phyloP scores from a whole-genome alignment of 23 red algal genomes.

The Cyanidioschyzon merolae region DNA sequence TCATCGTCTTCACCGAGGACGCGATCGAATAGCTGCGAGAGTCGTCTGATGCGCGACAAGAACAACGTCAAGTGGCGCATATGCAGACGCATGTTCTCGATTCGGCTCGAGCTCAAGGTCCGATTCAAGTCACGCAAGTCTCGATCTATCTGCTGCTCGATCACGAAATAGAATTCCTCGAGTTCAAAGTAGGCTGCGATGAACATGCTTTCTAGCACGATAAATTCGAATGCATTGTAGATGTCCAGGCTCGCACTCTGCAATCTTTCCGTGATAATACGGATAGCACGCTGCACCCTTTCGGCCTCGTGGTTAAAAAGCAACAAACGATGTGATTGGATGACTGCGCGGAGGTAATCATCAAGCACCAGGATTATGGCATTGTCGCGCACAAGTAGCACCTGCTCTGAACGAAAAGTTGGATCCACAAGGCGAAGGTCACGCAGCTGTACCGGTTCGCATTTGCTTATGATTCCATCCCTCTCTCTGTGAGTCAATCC shows the following conservation, averaged over 20 bases:
- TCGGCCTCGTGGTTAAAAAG: background rate
- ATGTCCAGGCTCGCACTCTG: background rate
- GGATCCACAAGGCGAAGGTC: conserved; percentile 5
- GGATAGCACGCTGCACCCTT: background rate
- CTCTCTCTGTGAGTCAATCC: no score
- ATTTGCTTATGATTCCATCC: background rate
- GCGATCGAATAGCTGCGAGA: conserved; percentile 38
- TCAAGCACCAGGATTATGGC: conserved; percentile 4
- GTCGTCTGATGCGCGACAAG: conserved; percentile 29
- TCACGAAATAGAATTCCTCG: conserved; percentile 35
- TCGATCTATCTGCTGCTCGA: conserved; percentile 39
- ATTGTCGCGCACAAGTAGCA: conserved; percentile 13
- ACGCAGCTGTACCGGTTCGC: background rate
- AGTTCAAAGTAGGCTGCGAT: conserved; percentile 42
- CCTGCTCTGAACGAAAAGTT: conserved; percentile 2
- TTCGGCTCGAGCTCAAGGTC: conserved; percentile 19
- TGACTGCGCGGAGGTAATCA: background rate
- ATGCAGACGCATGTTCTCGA: conserved; percentile 60
- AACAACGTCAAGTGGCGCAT: conserved; percentile 61
- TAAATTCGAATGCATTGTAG: conserved; percentile 61
- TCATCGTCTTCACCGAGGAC: conserved; percentile 86
- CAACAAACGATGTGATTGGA: background rate
- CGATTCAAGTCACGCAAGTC: conserved; percentile 27
- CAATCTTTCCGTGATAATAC: background rate
- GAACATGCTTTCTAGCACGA: conserved; percentile 74